phyloP scores from a whole-genome alignment of 495 filamentous ascomycete genomes.

The Mycothermus thermophilus region DNA sequence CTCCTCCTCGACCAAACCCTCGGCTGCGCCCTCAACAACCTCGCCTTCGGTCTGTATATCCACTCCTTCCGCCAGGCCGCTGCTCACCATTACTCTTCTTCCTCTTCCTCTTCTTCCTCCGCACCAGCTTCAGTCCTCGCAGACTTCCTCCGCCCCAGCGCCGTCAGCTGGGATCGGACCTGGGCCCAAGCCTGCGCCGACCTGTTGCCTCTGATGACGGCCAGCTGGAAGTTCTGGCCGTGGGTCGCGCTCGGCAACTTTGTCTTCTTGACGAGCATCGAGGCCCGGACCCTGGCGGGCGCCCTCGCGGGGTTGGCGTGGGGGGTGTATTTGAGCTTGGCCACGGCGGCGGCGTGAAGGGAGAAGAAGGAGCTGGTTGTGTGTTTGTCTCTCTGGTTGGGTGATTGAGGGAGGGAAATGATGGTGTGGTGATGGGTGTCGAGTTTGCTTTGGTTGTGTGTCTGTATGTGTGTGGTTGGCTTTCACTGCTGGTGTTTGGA shows the following conservation, averaged over 20 bases:
- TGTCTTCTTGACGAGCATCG: conserved; percentile 57
- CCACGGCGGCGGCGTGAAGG: too few relatives aligned
- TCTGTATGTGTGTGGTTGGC: background rate
- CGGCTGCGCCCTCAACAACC: conserved; percentile 61
- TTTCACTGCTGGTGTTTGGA: too few relatives aligned
- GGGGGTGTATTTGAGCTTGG: conserved; percentile 74
- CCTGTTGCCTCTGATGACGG: conserved; percentile 55
- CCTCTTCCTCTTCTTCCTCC: background rate
- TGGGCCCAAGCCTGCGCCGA: conserved; percentile 32
- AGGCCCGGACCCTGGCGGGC: conserved; percentile 62
- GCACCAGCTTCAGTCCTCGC: background rate
- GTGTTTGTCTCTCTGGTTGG: too few relatives aligned
- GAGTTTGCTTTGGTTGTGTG: too few relatives aligned
- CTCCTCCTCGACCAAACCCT: conserved; percentile 71
- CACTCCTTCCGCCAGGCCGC: conserved; percentile 27
- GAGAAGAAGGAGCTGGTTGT: too few relatives aligned
- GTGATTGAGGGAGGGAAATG: conserved; percentile 10
- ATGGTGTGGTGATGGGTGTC: background rate
- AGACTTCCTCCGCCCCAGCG: conserved; percentile 17
- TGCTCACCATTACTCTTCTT: conserved; percentile 16
- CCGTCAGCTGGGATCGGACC: conserved; percentile 22
- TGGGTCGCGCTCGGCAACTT: conserved; percentile 68
- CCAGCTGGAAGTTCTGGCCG: conserved; percentile 75
- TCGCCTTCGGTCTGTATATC: conserved; percentile 47
- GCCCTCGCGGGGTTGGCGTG: conserved; percentile 70